Evolutionary conservation across 371 early-diverging fungal species (phyloP).

Genomic region (Zychaea mexicana): DNA sequence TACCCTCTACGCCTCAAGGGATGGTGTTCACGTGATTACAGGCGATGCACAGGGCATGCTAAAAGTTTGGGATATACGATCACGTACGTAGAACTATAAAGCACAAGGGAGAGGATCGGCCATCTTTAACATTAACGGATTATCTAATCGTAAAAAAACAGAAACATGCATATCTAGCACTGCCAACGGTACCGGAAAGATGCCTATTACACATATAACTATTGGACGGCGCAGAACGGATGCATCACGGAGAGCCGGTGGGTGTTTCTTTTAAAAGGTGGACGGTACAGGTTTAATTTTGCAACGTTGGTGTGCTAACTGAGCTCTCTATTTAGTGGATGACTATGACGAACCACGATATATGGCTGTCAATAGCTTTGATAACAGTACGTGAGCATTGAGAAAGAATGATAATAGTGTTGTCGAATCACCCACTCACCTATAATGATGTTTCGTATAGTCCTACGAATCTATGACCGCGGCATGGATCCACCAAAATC

Average conservation of each 20-base stretch:
- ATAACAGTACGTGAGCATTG: slow-evolving; percentile 79
- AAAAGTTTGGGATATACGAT: slow-evolving; percentile 85
- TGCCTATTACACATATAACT: slow-evolving; percentile 82
- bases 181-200: slow-evolving; percentile 67
- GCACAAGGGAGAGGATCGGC: neutral
- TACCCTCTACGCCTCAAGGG: slow-evolving; percentile 70
- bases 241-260: slow-evolving; percentile 52
- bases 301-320: neutral
- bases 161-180: slow-evolving; percentile 61
- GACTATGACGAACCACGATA: slow-evolving; percentile 81
- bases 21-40: slow-evolving; percentile 75
- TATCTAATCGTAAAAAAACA: too few relatives aligned
- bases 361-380: slow-evolving; percentile 86
- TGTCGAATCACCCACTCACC: too few relatives aligned
- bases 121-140: neutral
- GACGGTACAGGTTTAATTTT: too few relatives aligned
- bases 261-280: too few relatives aligned
- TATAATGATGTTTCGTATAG: slow-evolving; percentile 29
- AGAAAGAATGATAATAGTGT: too few relatives aligned
- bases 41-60: slow-evolving; percentile 80
- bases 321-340: slow-evolving; percentile 35
- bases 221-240: slow-evolving; percentile 55
- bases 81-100: slow-evolving; percentile 46
- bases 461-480: slow-evolving; percentile 84
- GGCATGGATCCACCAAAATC: slow-evolving; percentile 77